Base-by-base conservation (phyloP, 352 stramenopile species). In the Aphanomyces cochlioides region DNA sequence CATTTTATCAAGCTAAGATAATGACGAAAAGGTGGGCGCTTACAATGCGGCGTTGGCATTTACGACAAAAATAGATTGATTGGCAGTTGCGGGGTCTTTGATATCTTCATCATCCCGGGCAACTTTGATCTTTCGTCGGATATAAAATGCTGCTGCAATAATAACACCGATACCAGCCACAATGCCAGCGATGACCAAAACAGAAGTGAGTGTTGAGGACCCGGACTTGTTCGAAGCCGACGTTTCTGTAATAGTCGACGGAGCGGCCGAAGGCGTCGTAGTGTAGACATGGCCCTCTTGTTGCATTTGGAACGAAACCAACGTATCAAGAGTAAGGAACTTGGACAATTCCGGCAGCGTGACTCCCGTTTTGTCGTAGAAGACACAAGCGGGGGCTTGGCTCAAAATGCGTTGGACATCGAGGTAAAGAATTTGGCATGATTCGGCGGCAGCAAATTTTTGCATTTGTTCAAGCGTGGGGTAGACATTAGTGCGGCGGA, bases 21-120 rank as follows among this genome's bases (percentile, higher is more conserved):
- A 28, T 28, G 28, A 28, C 2, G 28, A 50, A 50, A 50, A 50
- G 43, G 17, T 50, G 10, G 10, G 43, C 17, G 10, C 17, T 58
- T 61, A 61, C 19, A 61, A 41, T 6, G 21, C 54, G 37, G 15
- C n/a, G 34, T 61, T 61, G 15, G 54, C 54, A 17, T 61, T 61
- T 7, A 61, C 28, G 54, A 61, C 54, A 61, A 61, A 61, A n/a
- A 61, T 61, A 12, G 54, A 61, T 17, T 61, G 54, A 37, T 61
- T 61, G 54, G 54, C 17, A 10, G 54, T 61, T 3, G 54, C 3
- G 6, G 54, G 19, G 50, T 38, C 50, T 13, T 58, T 34, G 1
- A 17, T 37, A 37, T 37, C 54, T 7, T 28, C 28, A 1, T 37
- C 19, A 7, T 28, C 7, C 8, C 28, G 43, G 5, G 54, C 7